Evolutionary conservation across 257 asterid species (phyloP), one percentile per base, ranked within the genome.

Genomic region (Solanum chiquidenum): DNA sequence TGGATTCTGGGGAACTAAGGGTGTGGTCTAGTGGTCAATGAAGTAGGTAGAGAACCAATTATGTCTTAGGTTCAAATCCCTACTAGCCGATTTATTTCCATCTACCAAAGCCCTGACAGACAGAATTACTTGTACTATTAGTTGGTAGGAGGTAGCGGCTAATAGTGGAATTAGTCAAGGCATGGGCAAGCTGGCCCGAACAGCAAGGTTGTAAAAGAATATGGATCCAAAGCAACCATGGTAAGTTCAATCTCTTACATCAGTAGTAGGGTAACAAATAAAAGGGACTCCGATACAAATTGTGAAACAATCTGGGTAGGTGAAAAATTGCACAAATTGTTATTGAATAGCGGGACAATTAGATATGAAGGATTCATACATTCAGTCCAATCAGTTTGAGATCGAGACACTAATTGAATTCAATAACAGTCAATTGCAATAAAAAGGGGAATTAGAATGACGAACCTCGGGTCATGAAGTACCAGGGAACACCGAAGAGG

Each of bases 401-500:
- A 27, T 64, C 72, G 46, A 72, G 2, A 0, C 0, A 60, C 0
- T 35, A 73, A 74, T 11, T 74, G 20, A n/a, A 44, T 12, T 66
- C 34, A 66, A 66, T 25, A 25, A 5, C 73, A 66, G 31, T 66
- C 0, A 25, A 25, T 27, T 66, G 34, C 44, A 35, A 42, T 40
- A 25, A 21, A 79, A 52, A 5, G 7, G 25, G 25, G 14, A 18
- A 42, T 60, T 33, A 33, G 2, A 60, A 4, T 20, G 49, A 83
- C 91, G 66, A 52, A 96, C 99, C 98, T 89, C 91, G 93, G 91
- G 83, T 95, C 98, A 92, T 94, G 84, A 93, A 84, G 93, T 97
- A 97, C 98, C 98, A 97, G 2, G 99, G 98, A 80, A 94, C 92
- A 37, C 95, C 97, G 87, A 95, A 93, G 89, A 94, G 37, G 88